Evolutionary conservation across 2,329 filamentous ascomycete genomes (phyloP), one percentile per base, ranked within the genome.

Genomic region (Fusarium verticillioides): DNA sequence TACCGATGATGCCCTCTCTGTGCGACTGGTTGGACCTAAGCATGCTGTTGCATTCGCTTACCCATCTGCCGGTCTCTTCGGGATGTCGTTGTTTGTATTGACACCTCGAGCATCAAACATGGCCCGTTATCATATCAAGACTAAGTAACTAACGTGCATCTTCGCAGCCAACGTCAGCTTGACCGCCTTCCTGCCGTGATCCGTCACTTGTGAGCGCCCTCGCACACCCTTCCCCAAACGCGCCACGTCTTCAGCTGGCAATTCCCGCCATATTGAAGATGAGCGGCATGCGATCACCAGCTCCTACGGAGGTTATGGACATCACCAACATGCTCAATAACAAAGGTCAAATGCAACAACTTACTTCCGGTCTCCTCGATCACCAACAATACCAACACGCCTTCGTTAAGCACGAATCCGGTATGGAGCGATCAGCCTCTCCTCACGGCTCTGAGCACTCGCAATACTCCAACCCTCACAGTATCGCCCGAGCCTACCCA

Each of bases 391-490:
- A 77, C 63, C 80, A 80, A 62, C 77, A 79, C 57, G 72, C 78
- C 62, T 77, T 81, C 69, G 75, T 82, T 66, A 83, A 83, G 69
- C 74, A 77, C 52, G 82, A 83, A 57, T 77, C 81, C 53, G 78
- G 75, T 21, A 85, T 89, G 77, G 88, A 90, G 63, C 86, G 88
- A 65, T 85, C 87, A 53, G 86, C 84, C 74, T 90, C 88, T 11
- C 88, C 88, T 15, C 88, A 90, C 80, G 87, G 87, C 63, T 90
- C 88, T 19, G 88, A 90, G 74, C 86, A 88, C 78, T 90, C 88
- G 9, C 85, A 87, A 66, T 89, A 88, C 78, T 89, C 88, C 5
- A 84, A 82, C 52, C 82, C 83, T 46, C 84, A 86, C 76, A 84
- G 83, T 65, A 82, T 87, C 73, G 82, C 83, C 21, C 82, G 86